These are phyloP conservation scores for Termitomyces sp. DNA, from an alignment of 1,284 basidiomycete genomes.

Conservation along the genomic window DNA sequence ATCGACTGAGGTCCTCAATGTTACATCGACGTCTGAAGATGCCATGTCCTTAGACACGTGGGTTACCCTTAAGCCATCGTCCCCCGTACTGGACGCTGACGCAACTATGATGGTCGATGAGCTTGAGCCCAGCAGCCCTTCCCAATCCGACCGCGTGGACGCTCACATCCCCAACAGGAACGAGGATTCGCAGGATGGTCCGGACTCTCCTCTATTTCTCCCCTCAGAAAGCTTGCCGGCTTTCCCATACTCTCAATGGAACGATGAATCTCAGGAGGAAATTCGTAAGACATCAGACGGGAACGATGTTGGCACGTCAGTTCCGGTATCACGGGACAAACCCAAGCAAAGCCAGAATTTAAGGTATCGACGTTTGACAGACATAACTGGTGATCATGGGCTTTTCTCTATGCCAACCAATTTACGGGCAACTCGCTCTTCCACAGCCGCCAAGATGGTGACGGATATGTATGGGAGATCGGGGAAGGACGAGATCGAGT, in stretches of 20 bases:
- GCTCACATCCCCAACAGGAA: slow-evolving; percentile 2
- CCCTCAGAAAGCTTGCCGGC: slow-evolving; percentile 37
- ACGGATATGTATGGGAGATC: slow-evolving; percentile 30
- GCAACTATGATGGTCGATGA: slow-evolving; percentile 26
- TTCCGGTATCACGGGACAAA: slow-evolving; percentile 19
- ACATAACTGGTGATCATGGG: slow-evolving; percentile 41
- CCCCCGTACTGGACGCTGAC: slow-evolving; percentile 21
- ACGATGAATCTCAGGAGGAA: slow-evolving; percentile 13
- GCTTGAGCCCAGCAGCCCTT: slow-evolving; percentile 24
- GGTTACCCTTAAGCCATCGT: slow-evolving; percentile 22
- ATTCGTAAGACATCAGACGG: slow-evolving; percentile 22
- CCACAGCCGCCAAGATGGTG: slow-evolving; percentile 20
- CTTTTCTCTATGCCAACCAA: slow-evolving; percentile 31
- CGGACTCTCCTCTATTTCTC: slow-evolving; percentile 34
- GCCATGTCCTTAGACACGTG: slow-evolving; percentile 19
- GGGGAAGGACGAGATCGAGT: slow-evolving; percentile 30
- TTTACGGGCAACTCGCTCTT: slow-evolving; percentile 22
- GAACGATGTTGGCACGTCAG: slow-evolving; percentile 26
- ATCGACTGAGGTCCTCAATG: not conserved
- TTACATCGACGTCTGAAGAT: slow-evolving; percentile 9
- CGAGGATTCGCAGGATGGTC: slow-evolving; percentile 8
- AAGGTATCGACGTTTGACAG: slow-evolving; percentile 44
- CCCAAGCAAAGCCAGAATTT: slow-evolving; percentile 18
- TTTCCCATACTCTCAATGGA: slow-evolving; percentile 43
- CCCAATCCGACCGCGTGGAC: slow-evolving; percentile 5